Evolutionary conservation across 108 stramenopile species (phyloP).

Genomic region (Cylindrotheca closterium): DNA sequence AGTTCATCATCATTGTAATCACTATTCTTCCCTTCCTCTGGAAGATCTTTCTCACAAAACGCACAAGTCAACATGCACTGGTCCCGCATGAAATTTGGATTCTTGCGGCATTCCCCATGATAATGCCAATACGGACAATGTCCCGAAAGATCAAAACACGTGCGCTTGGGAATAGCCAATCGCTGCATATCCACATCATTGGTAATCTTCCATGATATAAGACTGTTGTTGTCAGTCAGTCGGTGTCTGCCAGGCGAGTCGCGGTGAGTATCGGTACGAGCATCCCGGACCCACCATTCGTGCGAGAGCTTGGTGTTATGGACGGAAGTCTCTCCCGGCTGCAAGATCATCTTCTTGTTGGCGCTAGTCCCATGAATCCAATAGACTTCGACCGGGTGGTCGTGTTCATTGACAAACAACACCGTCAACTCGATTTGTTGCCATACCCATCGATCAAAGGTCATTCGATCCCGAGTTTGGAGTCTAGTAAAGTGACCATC

Average conservation of each 20-base stretch:
- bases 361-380: conserved; percentile 51
- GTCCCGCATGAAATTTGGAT: conserved; percentile 55
- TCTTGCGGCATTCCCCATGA: conserved; percentile 42
- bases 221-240: conserved; percentile 24
- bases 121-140: conserved; percentile 56
- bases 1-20: conserved; percentile 1
- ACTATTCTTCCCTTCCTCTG: neutral
- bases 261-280: conserved; percentile 38
- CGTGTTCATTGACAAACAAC: conserved; percentile 51
- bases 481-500: conserved; percentile 13
- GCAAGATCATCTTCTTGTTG: conserved; percentile 19
- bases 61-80: conserved; percentile 40
- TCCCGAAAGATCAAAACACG: conserved; percentile 52
- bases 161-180: conserved; percentile 31
- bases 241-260: conserved; percentile 49
- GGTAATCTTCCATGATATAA: conserved; percentile 44
- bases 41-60: conserved; percentile 7
- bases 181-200: conserved; percentile 21
- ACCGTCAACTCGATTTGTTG: conserved; percentile 40
- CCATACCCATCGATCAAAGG: conserved; percentile 61
- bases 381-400: conserved; percentile 58
- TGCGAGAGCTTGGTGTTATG: conserved; percentile 43
- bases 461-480: conserved; percentile 22
- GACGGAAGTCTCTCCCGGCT: conserved; percentile 19
- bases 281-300: conserved; percentile 62